Evolutionary conservation across 2,329 filamentous ascomycete species (phyloP).

Genomic region (Lasiodiplodia sp.): DNA sequence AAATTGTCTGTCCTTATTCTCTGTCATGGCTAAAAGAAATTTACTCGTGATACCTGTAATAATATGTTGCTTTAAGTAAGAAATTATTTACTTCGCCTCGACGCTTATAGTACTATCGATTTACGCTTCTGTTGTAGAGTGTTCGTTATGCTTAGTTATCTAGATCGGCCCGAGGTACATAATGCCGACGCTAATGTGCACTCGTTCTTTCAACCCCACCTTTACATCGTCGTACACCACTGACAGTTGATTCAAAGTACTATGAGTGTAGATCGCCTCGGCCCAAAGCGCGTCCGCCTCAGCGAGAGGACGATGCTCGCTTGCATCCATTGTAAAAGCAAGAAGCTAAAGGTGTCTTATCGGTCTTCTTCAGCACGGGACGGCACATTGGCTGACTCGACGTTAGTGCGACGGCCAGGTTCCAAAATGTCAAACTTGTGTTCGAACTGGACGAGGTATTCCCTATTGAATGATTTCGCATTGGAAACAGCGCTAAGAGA

Average conservation of each 20-base stretch:
- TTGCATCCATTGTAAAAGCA: constrained; percentile 39
- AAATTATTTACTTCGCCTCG: not conserved
- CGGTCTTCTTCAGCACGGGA: not conserved
- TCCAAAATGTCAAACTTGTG: constrained; percentile 41
- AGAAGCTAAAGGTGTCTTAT: constrained; percentile 37
- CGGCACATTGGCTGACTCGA: constrained; percentile 2
- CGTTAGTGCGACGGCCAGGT: constrained; percentile 29
- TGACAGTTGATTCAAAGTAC: not conserved
- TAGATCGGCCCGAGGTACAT: not conserved
- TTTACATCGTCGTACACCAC: not conserved
- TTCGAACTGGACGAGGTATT: constrained; percentile 32
- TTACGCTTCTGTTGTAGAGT: not conserved
- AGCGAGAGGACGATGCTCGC: constrained; percentile 39
- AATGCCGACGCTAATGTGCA: constrained; percentile 5
- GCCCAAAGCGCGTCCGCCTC: constrained; percentile 35
- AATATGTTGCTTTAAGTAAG: not conserved
- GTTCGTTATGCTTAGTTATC: not conserved
- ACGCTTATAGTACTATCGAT: not conserved
- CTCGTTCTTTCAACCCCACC: not conserved
- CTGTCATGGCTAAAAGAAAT: no score
- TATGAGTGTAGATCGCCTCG: constrained; percentile 14
- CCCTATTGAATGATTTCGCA: not conserved
- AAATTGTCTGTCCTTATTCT: no score
- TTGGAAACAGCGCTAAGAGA: not conserved
- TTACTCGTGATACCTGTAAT: no score